Evolutionary conservation across 1,139 yeast species (phyloP).

Genomic region (Scheffersomyces titani): DNA sequence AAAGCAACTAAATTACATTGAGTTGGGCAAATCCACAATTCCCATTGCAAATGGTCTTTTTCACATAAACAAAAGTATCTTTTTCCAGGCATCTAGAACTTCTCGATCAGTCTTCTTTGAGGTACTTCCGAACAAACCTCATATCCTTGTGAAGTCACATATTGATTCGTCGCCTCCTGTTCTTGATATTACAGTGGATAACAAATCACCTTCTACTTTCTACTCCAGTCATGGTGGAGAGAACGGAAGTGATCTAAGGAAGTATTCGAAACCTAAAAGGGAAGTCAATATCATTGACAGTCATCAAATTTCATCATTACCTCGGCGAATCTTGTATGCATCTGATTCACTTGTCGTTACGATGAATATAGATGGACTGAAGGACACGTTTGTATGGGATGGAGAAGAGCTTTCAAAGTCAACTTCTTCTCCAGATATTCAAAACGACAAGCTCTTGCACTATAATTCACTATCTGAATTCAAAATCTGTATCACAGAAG

Average conservation of each 20-base stretch:
- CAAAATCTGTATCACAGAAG: not conserved
- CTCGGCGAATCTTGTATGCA: not conserved
- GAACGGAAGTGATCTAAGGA: conserved; percentile 36
- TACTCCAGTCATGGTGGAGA: conserved; percentile 42
- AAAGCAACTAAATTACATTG: conserved; percentile 24
- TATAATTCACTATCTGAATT: not conserved
- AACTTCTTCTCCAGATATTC: not conserved
- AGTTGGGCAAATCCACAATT: conserved; percentile 33
- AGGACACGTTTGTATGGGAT: not conserved
- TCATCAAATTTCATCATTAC: not conserved
- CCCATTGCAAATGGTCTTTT: conserved; percentile 22
- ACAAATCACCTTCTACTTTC: conserved; percentile 11
- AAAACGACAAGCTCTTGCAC: not conserved
- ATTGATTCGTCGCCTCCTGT: conserved; percentile 39
- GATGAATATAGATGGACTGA: not conserved
- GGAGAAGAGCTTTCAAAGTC: not conserved
- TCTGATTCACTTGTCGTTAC: not conserved
- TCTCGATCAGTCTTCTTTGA: conserved; percentile 38
- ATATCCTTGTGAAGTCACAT: conserved; percentile 22
- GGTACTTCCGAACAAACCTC: conserved; percentile 28
- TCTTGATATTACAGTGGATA: conserved; percentile 21
- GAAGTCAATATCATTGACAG: not conserved
- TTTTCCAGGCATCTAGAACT: conserved; percentile 33
- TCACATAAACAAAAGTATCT: conserved; percentile 29
- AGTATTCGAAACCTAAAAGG: conserved; percentile 1